Base-by-base conservation (phyloP, 805 yeast genomes). In the Yamadazyma nakazawae region DNA sequence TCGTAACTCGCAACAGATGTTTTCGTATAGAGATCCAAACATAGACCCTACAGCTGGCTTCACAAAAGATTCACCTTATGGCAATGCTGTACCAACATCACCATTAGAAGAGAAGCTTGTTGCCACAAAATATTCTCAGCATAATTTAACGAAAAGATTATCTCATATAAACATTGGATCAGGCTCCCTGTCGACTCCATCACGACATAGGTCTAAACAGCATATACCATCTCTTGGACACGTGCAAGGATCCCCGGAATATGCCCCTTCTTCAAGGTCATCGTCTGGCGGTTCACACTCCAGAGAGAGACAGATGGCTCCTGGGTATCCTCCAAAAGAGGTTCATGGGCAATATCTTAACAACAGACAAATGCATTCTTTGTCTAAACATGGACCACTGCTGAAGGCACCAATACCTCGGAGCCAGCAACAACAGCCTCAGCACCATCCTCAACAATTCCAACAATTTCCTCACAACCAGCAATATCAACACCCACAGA, bases 1-100 rank as follows among this genome's bases (percentile, higher is more conserved):
- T 19, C 47, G 62, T 31, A 52, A 45, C 18, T 66, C 73, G 2
- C 75, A 68, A 50, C 48, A 63, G 37, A 54, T 70, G 35, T 70
- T 70, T 54, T 61, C 61, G 38, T 70, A 70, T 51, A 59, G 64
- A 25, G 61, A 55, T 37, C 56, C 52, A 9, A 48, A 43, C 30
- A 19, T 45, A 8, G 49, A 46, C 25, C 46, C 51, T 8, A 48
- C 56, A 13, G 32, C 44, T 39, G 49, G 50, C 37, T 39, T 52
- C 34, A 40, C 48, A 13, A 45, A 45, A 16, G 51, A 47, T 34
- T 48, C 53, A 31, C 56, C 56, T 2, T 52, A 52, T 37, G 53
- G 52, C 9, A 21, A 43, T n/a, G 52, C 52, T 2, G 50, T 42
- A 10, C 44, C 51, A 3, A 34, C 46, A 9, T 50, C 54, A 11